Evolutionary conservation across 495 filamentous ascomycete species (phyloP).

Genomic region (Neurospora sp.): DNA sequence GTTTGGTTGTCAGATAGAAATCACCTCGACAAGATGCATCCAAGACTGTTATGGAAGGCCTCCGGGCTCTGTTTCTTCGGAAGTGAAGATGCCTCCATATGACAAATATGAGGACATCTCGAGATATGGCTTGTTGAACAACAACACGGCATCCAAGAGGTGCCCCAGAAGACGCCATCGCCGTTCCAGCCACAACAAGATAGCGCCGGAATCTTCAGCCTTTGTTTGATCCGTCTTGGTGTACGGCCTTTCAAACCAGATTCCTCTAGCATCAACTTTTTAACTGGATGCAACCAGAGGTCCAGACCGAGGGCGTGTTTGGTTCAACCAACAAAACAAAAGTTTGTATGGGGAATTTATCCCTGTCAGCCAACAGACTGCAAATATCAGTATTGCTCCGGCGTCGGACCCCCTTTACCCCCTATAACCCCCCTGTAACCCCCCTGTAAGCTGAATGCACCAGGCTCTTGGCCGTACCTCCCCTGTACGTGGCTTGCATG

Average conservation of each 20-base stretch:
- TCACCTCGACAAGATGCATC: background rate
- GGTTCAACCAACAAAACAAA: no score
- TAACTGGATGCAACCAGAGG: background rate
- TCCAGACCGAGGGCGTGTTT: background rate
- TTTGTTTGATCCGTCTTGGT: background rate
- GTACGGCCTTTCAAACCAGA: background rate
- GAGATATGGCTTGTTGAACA: background rate
- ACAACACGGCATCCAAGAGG: background rate
- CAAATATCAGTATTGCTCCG: no score
- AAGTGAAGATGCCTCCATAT: background rate
- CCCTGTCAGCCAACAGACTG: no score
- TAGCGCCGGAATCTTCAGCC: background rate
- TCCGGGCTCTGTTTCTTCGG: background rate
- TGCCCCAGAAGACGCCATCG: background rate
- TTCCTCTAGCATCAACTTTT: background rate
- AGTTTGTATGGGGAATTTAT: no score
- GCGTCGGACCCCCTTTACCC: no score
- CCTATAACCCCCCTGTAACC: no score
- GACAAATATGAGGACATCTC: background rate
- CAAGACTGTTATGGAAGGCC: background rate
- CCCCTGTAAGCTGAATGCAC: no score
- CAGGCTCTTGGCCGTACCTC: no score
- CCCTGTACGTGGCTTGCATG: no score
- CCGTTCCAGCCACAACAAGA: background rate
- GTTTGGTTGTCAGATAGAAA: background rate